Conservation (phyloP, 2,329 filamentous ascomycete genomes). For the Elsinoe necatrix region DNA sequence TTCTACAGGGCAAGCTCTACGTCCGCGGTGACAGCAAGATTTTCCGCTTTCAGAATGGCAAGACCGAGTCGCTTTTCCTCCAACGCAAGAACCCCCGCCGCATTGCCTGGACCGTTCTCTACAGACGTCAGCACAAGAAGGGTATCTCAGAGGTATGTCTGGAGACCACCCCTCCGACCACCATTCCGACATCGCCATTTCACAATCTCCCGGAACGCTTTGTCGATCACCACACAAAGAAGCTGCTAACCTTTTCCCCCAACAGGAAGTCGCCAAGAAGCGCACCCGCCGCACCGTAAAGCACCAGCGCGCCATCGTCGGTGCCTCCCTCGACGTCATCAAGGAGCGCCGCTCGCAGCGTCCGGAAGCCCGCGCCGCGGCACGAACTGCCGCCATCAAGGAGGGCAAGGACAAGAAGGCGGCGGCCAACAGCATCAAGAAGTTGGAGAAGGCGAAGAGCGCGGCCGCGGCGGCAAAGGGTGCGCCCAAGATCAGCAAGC, state of each 20-base stretch:
- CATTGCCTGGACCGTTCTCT: slow-evolving; percentile 97
- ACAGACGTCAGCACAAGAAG: slow-evolving; percentile 99
- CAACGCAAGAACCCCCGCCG: slow-evolving; percentile 99
- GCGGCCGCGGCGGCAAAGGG: slow-evolving; percentile 68
- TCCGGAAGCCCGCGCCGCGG: slow-evolving; percentile 89
- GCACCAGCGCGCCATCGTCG: slow-evolving; percentile 96
- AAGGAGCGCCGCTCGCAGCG: slow-evolving; percentile 95
- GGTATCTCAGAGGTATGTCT: slow-evolving; percentile 97
- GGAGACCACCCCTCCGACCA: background rate
- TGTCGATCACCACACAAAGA: too few species aligned
- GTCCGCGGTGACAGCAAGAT: slow-evolving; percentile 99
- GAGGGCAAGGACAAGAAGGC: slow-evolving; percentile 98
- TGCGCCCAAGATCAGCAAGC: slow-evolving; percentile 76
- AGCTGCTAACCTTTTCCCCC: slow-evolving; percentile 20
- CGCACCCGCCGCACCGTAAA: slow-evolving; percentile 96
- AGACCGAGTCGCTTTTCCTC: slow-evolving; percentile 98
- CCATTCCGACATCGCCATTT: background rate
- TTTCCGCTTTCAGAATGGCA: slow-evolving; percentile 99
- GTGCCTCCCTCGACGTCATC: slow-evolving; percentile 98
- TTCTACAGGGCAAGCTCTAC: slow-evolving; percentile 89
- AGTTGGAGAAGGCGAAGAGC: slow-evolving; percentile 97
- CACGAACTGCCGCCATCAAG: slow-evolving; percentile 84
- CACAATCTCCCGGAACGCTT: too few species aligned
- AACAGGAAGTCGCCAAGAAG: slow-evolving; percentile 99
- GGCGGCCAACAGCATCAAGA: slow-evolving; percentile 81